A percentile compares a stretch with the other conserved stretches of the same genome.
Evolutionary conservation across 208 protist species (phyloP).

Genomic region (Acanthamoeba quina): DNA sequence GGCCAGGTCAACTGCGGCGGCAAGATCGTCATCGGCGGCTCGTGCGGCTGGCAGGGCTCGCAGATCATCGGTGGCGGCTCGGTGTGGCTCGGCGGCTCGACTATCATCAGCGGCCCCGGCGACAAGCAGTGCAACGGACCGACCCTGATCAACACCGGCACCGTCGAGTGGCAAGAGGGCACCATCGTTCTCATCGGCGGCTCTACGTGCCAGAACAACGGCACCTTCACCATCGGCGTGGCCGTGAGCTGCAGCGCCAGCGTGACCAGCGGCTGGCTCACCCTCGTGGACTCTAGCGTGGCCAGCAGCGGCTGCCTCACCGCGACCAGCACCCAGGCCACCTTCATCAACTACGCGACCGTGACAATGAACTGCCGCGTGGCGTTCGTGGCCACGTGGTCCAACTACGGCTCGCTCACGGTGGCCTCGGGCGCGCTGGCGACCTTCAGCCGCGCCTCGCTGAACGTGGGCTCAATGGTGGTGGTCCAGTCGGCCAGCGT

Average conservation of each 20-base stretch:
- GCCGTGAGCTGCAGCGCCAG: conserved; percentile 39
- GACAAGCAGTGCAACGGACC: conserved; percentile 23
- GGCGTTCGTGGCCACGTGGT: background rate
- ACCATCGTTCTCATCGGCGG: conserved; percentile 53
- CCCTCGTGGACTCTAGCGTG: conserved; percentile 4
- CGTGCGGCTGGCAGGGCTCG: conserved; percentile 34
- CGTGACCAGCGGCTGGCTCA: background rate
- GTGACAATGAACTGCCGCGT: conserved; percentile 22
- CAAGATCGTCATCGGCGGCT: conserved; percentile 38
- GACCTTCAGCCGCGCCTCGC: background rate
- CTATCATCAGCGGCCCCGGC: conserved; percentile 30
- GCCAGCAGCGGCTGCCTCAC: background rate
- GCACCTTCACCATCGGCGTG: conserved; percentile 54
- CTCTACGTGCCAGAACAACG: conserved; percentile 59
- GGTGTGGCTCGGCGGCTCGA: conserved; percentile 11
- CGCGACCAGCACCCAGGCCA: background rate
- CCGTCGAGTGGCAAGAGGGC: conserved; percentile 17
- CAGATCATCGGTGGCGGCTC: conserved; percentile 22
- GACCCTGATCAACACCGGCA: conserved; percentile 39
- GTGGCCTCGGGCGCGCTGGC: background rate
- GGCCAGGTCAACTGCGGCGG: conserved; percentile 26
- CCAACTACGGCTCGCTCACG: conserved; percentile 35
- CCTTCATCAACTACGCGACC: conserved; percentile 42
- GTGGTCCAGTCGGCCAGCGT: conserved; percentile 34
- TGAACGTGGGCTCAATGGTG: background rate